Evolutionary conservation across 192 early-diverging fungal species (phyloP).

Genomic region (Coemansia sp.): DNA sequence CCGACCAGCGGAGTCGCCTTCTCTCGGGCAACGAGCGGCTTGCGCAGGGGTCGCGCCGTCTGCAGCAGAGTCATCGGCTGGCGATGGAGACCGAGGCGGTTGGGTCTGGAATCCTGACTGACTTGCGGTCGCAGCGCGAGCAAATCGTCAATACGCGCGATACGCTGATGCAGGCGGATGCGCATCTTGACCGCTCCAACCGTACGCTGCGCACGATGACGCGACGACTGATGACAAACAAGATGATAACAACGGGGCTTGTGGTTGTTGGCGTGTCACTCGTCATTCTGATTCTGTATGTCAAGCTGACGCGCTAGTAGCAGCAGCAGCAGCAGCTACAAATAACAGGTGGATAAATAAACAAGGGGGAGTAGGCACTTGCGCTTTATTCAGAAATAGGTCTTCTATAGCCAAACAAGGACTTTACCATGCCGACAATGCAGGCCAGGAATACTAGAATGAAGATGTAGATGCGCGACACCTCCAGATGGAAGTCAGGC

Average conservation of each 20-base stretch:
- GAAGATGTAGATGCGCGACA: not conserved
- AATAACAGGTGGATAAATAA: conserved; percentile 76
- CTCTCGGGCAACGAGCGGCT: conserved; percentile 86
- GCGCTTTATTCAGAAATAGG: not conserved
- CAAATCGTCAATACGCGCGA: conserved; percentile 85
- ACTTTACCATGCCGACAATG: conserved; percentile 2
- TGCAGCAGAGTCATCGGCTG: conserved; percentile 86
- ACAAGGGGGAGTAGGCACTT: conserved; percentile 86
- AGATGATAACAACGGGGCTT: conserved; percentile 82
- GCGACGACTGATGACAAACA: conserved; percentile 85
- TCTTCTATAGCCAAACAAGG: not conserved
- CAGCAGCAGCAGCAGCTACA: not conserved
- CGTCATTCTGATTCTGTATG: conserved; percentile 81
- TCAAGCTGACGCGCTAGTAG: conserved; percentile 63
- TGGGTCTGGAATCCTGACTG: conserved; percentile 80
- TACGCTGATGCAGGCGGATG: conserved; percentile 80
- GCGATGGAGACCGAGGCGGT: conserved; percentile 91
- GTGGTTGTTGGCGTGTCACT: conserved; percentile 77
- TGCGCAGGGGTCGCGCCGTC: conserved; percentile 69
- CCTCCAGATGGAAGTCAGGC: not conserved
- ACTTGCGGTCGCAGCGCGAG: conserved; percentile 84
- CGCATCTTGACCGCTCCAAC: conserved; percentile 66
- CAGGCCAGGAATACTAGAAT: not conserved
- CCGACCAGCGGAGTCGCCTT: conserved; percentile 77
- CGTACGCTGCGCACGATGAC: conserved; percentile 73